Conservation (phyloP, 2,329 filamentous ascomycete genomes). For the Sordariomycetes sp. region DNA sequence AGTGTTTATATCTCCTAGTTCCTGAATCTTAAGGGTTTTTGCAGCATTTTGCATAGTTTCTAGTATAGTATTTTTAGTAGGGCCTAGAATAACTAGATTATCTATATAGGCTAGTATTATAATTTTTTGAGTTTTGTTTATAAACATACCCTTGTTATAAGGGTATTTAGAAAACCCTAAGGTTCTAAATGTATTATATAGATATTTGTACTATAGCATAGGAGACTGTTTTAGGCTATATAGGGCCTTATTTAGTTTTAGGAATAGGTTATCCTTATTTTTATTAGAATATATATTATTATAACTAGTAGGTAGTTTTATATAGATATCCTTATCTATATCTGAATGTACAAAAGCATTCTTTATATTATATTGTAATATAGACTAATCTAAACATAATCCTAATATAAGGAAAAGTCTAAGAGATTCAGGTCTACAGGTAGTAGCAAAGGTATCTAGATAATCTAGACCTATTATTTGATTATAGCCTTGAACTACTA, state of each 20-base stretch:
- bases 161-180: not conserved
- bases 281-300: not conserved
- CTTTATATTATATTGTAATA: conserved; percentile 6
- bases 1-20: too few species aligned
- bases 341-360: conserved; percentile 6
- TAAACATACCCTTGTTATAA: not conserved
- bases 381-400: not conserved
- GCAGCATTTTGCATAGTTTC: too few species aligned
- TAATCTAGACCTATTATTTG: too few species aligned
- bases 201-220: not conserved
- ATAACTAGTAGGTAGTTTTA: conserved; percentile 1
- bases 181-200: not conserved
- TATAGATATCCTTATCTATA: too few species aligned
- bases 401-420: too few species aligned
- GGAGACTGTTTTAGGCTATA: too few species aligned
- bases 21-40: too few species aligned
- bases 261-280: not conserved
- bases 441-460: too few species aligned
- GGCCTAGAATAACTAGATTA: too few species aligned
- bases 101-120: conserved; percentile 1
- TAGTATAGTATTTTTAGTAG: too few species aligned
- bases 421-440: too few species aligned
- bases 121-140: not conserved
- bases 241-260: conserved; percentile 3
- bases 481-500: conserved; percentile 4